Conservation (phyloP, 2,329 filamentous ascomycete species). For the Penicillium sp. region DNA sequence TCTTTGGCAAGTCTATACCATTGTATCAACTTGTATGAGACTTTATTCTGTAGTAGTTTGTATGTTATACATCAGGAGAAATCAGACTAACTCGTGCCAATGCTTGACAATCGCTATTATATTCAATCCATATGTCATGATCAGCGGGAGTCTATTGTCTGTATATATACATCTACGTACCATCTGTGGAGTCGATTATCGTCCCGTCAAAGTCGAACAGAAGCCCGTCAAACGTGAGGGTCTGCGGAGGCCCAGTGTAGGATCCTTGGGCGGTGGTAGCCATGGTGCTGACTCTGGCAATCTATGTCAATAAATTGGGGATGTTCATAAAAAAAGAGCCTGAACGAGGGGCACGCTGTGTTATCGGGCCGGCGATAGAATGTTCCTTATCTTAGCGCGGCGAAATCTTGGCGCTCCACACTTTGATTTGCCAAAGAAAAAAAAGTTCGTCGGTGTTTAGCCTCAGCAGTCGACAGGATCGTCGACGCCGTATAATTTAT, state of each 20-base stretch:
- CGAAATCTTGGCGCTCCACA: slow-evolving; percentile 31
- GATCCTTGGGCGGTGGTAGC: slow-evolving; percentile 27
- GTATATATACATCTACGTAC: slow-evolving; percentile 21
- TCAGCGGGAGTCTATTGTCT: not conserved
- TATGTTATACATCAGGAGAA: not conserved
- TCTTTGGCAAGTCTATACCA: slow-evolving; percentile 58
- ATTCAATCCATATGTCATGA: not conserved
- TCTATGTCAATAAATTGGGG: not conserved
- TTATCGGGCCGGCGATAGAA: slow-evolving; percentile 31
- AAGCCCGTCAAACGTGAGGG: slow-evolving; percentile 38
- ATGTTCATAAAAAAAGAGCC: too few relatives aligned
- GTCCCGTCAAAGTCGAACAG: slow-evolving; percentile 49
- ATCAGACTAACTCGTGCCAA: slow-evolving; percentile 54
- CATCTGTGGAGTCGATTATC: slow-evolving; percentile 46
- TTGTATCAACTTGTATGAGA: not conserved
- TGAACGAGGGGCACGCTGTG: not conserved
- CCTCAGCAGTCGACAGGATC: slow-evolving; percentile 10
- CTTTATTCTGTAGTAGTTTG: not conserved
- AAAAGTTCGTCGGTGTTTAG: slow-evolving; percentile 12
- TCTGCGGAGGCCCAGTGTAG: slow-evolving; percentile 39
- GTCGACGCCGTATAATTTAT: not conserved
- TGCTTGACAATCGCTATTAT: slow-evolving; percentile 58
- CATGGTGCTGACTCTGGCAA: slow-evolving; percentile 17
- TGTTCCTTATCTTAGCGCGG: slow-evolving; percentile 24
- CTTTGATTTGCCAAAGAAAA: slow-evolving; percentile 3